Evolutionary conservation across 257 asterid species (phyloP).

Genomic region (Scutellaria minor): DNA sequence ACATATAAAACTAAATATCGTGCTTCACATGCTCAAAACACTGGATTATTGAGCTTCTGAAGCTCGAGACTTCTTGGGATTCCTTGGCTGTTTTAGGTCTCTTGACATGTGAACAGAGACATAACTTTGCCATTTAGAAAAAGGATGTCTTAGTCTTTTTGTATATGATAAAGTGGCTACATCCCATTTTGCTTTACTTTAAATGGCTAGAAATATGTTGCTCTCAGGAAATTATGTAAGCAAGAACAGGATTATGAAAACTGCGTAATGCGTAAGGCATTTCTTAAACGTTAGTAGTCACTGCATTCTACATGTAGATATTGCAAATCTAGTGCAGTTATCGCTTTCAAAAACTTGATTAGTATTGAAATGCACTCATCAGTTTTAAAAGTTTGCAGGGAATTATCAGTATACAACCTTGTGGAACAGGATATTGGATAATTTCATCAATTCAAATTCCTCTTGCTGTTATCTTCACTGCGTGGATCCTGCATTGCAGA

Average conservation of each 20-base stretch:
- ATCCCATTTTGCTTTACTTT: too few species aligned
- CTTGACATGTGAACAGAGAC: too few species aligned
- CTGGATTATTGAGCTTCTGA: too few species aligned
- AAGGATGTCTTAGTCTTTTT: too few species aligned
- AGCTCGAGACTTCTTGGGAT: too few species aligned
- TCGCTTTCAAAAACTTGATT: not conserved
- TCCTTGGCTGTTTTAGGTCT: too few species aligned
- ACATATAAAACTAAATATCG: too few species aligned
- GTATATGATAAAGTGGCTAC: too few species aligned
- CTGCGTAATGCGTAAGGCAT: not conserved
- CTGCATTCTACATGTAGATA: not conserved
- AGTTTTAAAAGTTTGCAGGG: slow-evolving; percentile 52
- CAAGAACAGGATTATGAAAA: not conserved
- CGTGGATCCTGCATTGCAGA: slow-evolving; percentile 54
- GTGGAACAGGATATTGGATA: slow-evolving; percentile 87
- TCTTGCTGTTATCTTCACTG: slow-evolving; percentile 64
- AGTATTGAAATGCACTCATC: not conserved
- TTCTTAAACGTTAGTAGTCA: not conserved
- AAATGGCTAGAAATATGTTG: too few species aligned
- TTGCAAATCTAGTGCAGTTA: not conserved
- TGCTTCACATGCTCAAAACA: too few species aligned
- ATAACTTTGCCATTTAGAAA: too few species aligned
- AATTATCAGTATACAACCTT: slow-evolving; percentile 55
- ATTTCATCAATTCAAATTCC: slow-evolving; percentile 77
- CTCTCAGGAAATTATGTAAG: too few species aligned